Base-by-base conservation (phyloP, 495 filamentous ascomycete species). In the Podospora sp. region DNA sequence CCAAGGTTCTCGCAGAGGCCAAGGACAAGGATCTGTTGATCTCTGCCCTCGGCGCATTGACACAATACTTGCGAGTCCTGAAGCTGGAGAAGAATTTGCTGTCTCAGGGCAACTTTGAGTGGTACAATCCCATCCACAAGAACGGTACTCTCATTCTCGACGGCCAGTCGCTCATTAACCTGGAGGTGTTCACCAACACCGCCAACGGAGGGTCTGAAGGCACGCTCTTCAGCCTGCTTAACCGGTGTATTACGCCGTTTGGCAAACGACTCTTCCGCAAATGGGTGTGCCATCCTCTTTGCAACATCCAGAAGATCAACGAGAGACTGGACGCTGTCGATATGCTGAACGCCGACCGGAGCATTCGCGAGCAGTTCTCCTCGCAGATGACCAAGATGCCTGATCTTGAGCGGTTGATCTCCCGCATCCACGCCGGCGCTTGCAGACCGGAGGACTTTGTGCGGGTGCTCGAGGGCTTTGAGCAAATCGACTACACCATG, bases 281-380 rank as follows among this genome's bases (percentile, higher is more conserved):
- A 77, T 99, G 96, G 96, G 91, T 98, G 2, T 98, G 95, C 79
- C 96, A 98, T 72, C 96, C 96, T 0, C 83, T 99, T 33, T 90
- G 92, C 67, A 91, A 97, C 79, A 85, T 91, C 21, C 78, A 84
- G 22, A 91, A 89, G 78, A 97, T 98, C 81, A 96, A 98, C 74
- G 92, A 95, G 60, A 84, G 96, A n/a, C 80, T 99, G 7, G 96
- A 99, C 78, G 95, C 96, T 6, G 94, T 99, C 14, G 96, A 98
- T 67, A 88, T 92, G 68, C 78, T 99, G 9, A 97, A 97, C 67
- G 89, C 91, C 0, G 92, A 97, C 72, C 82, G 85, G 0, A 87
- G 82, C 55, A 79, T 94, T 36, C 90, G 90, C 18, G 92, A 96
- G 67, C 86, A 90, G 63, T 95, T 99, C 75, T 91, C 90, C 2